Conservation (phyloP, 176 grass and related monocot genomes). For the Alopecurus myosuroides region DNA sequence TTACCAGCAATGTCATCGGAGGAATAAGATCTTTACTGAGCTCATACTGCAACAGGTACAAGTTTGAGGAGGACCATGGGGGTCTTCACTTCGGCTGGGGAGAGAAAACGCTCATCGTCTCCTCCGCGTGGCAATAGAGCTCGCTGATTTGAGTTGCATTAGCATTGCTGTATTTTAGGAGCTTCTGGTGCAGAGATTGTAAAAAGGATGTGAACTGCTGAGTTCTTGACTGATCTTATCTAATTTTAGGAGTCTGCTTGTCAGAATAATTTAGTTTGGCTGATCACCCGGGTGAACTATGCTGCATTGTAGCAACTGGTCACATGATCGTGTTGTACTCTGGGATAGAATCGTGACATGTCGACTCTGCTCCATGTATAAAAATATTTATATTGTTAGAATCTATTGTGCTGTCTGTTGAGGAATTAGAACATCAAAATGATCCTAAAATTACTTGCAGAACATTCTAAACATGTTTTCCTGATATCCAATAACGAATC, state of each 20-base stretch:
- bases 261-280: conserved; percentile 45
- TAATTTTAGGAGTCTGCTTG: conserved; percentile 38
- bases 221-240: conserved; percentile 33
- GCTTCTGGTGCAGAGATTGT: conserved; percentile 37
- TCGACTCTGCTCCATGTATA: conserved; percentile 28
- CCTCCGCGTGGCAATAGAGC: conserved; percentile 84
- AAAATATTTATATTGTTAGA: conserved; percentile 25
- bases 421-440: background rate
- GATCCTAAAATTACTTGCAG: background rate
- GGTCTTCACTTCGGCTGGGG: conserved; percentile 93
- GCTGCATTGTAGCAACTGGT: conserved; percentile 22
- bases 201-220: conserved; percentile 23
- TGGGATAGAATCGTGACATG: conserved; percentile 30
- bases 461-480: background rate
- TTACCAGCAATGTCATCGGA: conserved; percentile 53
- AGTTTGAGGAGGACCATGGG: conserved; percentile 67
- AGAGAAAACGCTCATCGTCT: conserved; percentile 76
- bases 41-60: conserved; percentile 76
- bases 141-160: conserved; percentile 15
- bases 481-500: background rate
- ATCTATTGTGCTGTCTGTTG: background rate
- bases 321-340: conserved; percentile 18
- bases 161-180: conserved; percentile 40
- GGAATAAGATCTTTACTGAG: conserved; percentile 60
- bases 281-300: conserved; percentile 15